Evolutionary conservation across 1,284 basidiomycete genomes (phyloP).

Genomic region (Meira miltonrushii): DNA sequence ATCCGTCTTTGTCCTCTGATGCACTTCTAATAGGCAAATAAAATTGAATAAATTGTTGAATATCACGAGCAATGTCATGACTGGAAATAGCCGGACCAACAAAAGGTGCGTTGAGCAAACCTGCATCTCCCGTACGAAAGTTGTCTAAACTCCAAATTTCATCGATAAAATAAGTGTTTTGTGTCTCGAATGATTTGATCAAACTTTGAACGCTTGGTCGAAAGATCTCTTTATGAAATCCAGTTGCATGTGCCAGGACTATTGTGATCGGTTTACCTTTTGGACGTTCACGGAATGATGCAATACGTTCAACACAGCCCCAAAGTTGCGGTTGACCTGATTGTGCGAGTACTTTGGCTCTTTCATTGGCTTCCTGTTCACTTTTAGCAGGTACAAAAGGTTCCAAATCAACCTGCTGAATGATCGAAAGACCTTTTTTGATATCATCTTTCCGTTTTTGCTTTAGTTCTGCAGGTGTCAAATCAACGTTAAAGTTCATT

Average conservation of each 20-base stretch:
- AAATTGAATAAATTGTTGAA: slow-evolving; percentile 65
- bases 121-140: slow-evolving; percentile 6
- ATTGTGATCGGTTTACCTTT: slow-evolving; percentile 58
- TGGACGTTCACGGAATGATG: background rate
- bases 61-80: slow-evolving; percentile 66
- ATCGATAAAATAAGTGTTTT: background rate
- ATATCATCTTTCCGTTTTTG: no score
- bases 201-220: slow-evolving; percentile 10
- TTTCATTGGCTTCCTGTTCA: slow-evolving; percentile 12
- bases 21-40: slow-evolving; percentile 57
- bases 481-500: no score
- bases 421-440: no score
- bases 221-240: slow-evolving; percentile 67
- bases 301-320: slow-evolving; percentile 12
- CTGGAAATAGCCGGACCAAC: slow-evolving; percentile 58
- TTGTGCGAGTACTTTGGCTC: slow-evolving; percentile 2
- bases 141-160: slow-evolving; percentile 13
- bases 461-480: no score
- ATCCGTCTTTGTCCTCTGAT: no score
- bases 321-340: slow-evolving; percentile 14
- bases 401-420: no score
- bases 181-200: slow-evolving; percentile 1
- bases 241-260: slow-evolving; percentile 72
- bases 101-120: background rate
- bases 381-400: slow-evolving; percentile 18